Evolutionary conservation across 73 alveolate genomes (phyloP).

Genomic region (Stentor roeselii): DNA sequence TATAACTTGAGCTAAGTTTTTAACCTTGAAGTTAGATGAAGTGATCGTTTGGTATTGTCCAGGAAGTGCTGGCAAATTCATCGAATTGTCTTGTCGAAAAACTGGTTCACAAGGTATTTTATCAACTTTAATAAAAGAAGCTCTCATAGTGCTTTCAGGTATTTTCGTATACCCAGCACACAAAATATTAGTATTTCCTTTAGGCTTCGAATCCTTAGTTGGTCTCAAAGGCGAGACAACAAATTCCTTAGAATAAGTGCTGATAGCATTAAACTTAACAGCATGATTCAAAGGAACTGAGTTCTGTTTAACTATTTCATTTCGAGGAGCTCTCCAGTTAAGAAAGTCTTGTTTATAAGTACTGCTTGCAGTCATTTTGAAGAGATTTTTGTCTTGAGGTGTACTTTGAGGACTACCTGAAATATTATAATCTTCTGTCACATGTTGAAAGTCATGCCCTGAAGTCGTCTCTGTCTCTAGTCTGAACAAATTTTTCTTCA

Average conservation of each 20-base stretch:
- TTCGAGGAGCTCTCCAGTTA: not conserved
- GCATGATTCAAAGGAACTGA: not conserved
- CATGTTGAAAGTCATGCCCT: not conserved
- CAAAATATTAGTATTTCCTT: not conserved
- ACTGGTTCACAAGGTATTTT: not conserved
- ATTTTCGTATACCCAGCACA: not conserved
- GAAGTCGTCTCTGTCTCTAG: constrained; percentile 19
- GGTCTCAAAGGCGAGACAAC: not conserved
- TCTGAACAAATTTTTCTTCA: not conserved
- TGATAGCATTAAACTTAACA: not conserved
- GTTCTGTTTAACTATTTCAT: not conserved
- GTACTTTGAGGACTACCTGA: not conserved
- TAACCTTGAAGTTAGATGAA: not conserved
- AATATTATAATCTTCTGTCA: not conserved
- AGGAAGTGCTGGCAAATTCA: not conserved
- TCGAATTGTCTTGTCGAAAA: not conserved
- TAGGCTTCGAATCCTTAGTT: not conserved
- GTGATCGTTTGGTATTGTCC: not conserved
- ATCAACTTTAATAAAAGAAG: not conserved
- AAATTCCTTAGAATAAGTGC: not conserved
- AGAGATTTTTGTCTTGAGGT: not conserved
- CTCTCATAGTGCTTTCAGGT: not conserved
- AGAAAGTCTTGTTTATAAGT: not conserved
- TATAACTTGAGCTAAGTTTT: not conserved
- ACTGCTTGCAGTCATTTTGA: not conserved